These are phyloP conservation scores for Fusarium zealandicum DNA, from an alignment of 2,329 filamentous ascomycete species.

Conservation along the genomic window DNA sequence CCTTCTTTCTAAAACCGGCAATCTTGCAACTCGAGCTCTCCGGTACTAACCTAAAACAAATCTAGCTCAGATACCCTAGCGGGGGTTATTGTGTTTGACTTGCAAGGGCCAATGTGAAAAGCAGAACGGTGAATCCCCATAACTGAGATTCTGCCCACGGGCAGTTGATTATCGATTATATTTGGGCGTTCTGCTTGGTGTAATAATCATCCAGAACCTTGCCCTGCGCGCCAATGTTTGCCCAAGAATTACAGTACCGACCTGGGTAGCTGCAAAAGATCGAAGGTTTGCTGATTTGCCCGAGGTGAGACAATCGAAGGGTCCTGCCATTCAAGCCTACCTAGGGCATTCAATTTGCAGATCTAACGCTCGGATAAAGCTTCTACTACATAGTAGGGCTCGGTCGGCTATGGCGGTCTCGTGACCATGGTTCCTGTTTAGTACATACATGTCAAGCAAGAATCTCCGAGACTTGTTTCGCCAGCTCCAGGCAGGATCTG, in stretches of 20 bases:
- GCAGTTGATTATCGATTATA: no score
- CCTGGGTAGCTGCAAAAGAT: background rate
- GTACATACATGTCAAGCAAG: conserved; percentile 22
- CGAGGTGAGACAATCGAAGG: conserved; percentile 6
- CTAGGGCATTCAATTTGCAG: background rate
- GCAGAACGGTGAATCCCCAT: no score
- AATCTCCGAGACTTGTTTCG: conserved; percentile 14
- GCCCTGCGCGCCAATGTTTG: background rate
- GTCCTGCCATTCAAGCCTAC: background rate
- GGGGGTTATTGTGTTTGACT: background rate
- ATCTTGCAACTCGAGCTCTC: conserved; percentile 11
- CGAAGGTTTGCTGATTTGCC: background rate
- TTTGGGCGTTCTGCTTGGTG: background rate
- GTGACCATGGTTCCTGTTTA: conserved; percentile 1
- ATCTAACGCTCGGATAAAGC: background rate
- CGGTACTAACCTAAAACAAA: conserved; percentile 19
- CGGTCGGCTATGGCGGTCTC: conserved; percentile 4
- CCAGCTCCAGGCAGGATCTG: conserved; percentile 8
- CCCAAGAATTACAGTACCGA: background rate
- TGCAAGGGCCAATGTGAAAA: no score
- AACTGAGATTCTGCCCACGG: no score
- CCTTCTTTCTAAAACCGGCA: conserved; percentile 14
- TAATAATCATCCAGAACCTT: background rate
- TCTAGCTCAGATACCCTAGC: background rate
- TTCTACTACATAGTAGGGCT: background rate